Conservation (phyloP, 2,329 filamentous ascomycete species). For the Coniella lustricola region DNA sequence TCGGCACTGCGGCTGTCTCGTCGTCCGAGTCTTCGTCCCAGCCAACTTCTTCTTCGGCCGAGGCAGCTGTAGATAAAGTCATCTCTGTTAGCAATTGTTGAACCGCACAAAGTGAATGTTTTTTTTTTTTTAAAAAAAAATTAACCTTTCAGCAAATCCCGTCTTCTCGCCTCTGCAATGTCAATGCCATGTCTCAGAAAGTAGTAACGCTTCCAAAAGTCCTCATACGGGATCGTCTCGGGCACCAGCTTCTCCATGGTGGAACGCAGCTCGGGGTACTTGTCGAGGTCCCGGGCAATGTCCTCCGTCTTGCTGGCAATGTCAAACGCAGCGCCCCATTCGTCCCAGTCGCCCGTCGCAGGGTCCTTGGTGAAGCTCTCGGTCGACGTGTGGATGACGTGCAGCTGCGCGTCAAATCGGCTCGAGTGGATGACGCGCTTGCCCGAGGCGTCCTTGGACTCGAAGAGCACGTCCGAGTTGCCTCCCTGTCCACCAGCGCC, state of each 20-base stretch:
- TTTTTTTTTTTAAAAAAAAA: too few relatives aligned
- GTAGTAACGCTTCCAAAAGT: slow-evolving; percentile 95
- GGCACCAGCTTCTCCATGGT: slow-evolving; percentile 98
- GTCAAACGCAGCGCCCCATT: slow-evolving; percentile 69
- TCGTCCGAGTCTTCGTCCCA: slow-evolving; percentile 54
- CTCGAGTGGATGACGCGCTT: slow-evolving; percentile 94
- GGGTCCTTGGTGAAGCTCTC: slow-evolving; percentile 83
- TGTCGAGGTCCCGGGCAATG: slow-evolving; percentile 74
- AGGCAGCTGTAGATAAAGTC: slow-evolving; percentile 44
- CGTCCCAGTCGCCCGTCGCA: slow-evolving; percentile 62
- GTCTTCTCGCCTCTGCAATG: slow-evolving; percentile 80
- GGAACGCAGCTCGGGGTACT: slow-evolving; percentile 73
- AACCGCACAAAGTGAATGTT: slow-evolving; percentile 10
- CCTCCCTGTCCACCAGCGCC: slow-evolving; percentile 18
- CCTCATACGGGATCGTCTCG: slow-evolving; percentile 76
- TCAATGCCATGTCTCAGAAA: slow-evolving; percentile 90
- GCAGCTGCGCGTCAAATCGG: slow-evolving; percentile 88
- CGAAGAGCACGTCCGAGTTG: slow-evolving; percentile 64
- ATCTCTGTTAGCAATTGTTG: slow-evolving; percentile 28
- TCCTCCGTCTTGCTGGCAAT: slow-evolving; percentile 77
- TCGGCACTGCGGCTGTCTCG: slow-evolving; percentile 26
- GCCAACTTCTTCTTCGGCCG: slow-evolving; percentile 62
- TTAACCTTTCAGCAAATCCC: slow-evolving; percentile 85
- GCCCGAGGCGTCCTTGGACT: slow-evolving; percentile 83
- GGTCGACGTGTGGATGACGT: slow-evolving; percentile 82